Conservation (phyloP, 2,329 filamentous ascomycete genomes). For the Colletotrichum karsti region DNA sequence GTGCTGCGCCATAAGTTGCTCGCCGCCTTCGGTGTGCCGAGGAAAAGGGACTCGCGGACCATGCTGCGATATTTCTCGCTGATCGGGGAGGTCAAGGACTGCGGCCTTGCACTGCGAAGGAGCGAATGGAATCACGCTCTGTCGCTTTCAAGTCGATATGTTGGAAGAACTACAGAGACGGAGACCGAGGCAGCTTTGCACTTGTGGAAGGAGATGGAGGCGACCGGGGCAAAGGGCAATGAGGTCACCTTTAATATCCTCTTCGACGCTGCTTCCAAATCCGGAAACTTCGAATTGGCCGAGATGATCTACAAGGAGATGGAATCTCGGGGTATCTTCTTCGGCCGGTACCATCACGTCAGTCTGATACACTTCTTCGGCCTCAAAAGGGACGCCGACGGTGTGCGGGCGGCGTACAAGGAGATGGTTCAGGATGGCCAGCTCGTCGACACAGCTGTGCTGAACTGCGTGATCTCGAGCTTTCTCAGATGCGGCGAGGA, state of each 20-base stretch:
- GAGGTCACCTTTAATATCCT: conserved; percentile 92
- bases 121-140: conserved; percentile 88
- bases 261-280: conserved; percentile 87
- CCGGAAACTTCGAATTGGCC: conserved; percentile 83
- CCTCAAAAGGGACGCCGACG: conserved; percentile 75
- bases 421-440: conserved; percentile 87
- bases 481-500: conserved; percentile 81
- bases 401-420: conserved; percentile 79
- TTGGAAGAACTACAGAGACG: conserved; percentile 62
- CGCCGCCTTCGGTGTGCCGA: conserved; percentile 71
- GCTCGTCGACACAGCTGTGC: conserved; percentile 84
- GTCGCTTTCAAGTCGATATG: conserved; percentile 79
- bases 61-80: conserved; percentile 87
- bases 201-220: conserved; percentile 92
- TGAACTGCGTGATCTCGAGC: conserved; percentile 87
- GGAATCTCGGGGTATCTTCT: conserved; percentile 70
- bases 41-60: conserved; percentile 62
- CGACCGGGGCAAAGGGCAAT: conserved; percentile 70
- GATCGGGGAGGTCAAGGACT: conserved; percentile 82
- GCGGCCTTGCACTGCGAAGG: conserved; percentile 72
- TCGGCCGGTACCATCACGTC: conserved; percentile 83
- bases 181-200: conserved; percentile 76
- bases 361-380: conserved; percentile 87
- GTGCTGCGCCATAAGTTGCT: conserved; percentile 70
- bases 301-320: conserved; percentile 89